Conservation (phyloP, 2,329 filamentous ascomycete species). For the Aspergillus spinulosporus region DNA sequence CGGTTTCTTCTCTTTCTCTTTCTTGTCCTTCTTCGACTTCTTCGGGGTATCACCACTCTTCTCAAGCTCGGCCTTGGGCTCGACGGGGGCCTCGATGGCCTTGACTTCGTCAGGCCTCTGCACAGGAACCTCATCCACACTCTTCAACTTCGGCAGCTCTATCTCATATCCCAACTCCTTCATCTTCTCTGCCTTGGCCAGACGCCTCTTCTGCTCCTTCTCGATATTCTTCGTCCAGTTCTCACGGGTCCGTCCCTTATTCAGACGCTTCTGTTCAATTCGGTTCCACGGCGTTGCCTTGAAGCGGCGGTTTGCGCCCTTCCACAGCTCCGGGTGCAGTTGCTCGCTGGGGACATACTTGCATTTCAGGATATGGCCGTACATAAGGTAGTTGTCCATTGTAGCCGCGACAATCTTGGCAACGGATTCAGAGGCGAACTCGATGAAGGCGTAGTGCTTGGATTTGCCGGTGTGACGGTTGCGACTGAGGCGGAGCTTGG, state of each 20-base stretch:
- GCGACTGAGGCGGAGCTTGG: conserved; percentile 76
- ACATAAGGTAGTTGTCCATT: conserved; percentile 97
- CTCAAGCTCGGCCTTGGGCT: conserved; percentile 18
- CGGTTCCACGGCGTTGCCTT: conserved; percentile 85
- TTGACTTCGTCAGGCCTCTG: conserved; percentile 37
- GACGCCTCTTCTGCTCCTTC: conserved; percentile 70
- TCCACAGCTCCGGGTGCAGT: conserved; percentile 79
- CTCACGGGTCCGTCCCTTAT: conserved; percentile 69
- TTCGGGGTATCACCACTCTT: conserved; percentile 32
- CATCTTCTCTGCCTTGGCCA: conserved; percentile 69
- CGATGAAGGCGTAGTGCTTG: conserved; percentile 93
- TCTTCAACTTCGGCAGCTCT: conserved; percentile 70
- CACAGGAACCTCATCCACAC: conserved; percentile 55
- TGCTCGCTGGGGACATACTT: conserved; percentile 74
- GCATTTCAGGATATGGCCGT: conserved; percentile 90
- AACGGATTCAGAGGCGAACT: conserved; percentile 74
- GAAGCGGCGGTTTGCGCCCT: conserved; percentile 86
- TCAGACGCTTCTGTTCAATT: conserved; percentile 74
- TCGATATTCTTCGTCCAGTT: conserved; percentile 76
- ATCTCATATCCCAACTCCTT: conserved; percentile 83
- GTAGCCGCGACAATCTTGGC: conserved; percentile 90
- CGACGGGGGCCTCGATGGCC: conserved; percentile 31
- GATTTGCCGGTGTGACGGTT: conserved; percentile 88
- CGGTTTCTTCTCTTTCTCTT: conserved; percentile 25
- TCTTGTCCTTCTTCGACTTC: conserved; percentile 38